Percentiles rank a stretch among this genome's conserved stretches.
phyloP scores from a whole-genome alignment of 768 basidiomycete genomes.

The Austroboletus festivus region DNA sequence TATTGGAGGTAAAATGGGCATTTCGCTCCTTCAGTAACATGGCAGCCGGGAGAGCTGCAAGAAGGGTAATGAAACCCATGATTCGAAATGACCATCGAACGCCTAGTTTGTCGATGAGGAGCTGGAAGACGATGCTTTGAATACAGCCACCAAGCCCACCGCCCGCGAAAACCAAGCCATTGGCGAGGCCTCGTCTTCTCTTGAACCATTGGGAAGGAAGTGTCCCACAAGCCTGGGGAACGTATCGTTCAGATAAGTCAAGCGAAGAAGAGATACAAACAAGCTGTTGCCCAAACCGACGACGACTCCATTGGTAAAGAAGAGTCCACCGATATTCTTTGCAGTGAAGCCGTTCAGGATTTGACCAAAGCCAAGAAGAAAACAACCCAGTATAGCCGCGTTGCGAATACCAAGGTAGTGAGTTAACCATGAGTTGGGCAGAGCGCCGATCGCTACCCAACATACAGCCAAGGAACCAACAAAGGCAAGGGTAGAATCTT shows the following conservation, averaged over 20 bases:
- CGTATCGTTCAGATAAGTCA: background rate
- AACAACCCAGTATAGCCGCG: conserved; percentile 26
- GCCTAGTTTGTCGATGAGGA: conserved; percentile 27
- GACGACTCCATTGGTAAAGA: conserved; percentile 31
- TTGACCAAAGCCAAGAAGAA: conserved; percentile 28
- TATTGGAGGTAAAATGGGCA: conserved; percentile 11
- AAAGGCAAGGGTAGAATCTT: conserved; percentile 28
- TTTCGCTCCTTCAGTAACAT: conserved; percentile 26
- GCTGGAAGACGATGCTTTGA: conserved; percentile 26
- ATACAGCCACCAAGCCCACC: conserved; percentile 33
- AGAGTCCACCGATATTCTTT: conserved; percentile 22
- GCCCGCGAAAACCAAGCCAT: conserved; percentile 33
- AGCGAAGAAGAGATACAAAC: conserved; percentile 16
- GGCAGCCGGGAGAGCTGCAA: conserved; percentile 26
- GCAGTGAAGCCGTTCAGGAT: conserved; percentile 26
- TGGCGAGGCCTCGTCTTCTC: conserved; percentile 32
- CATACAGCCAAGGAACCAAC: conserved; percentile 32
- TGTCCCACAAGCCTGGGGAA: conserved; percentile 27
- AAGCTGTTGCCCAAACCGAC: conserved; percentile 29
- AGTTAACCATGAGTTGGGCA: conserved; percentile 30
- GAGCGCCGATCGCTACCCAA: conserved; percentile 26
- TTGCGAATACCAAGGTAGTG: conserved; percentile 29
- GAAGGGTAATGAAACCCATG: conserved; percentile 28
- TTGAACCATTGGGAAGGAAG: conserved; percentile 37
- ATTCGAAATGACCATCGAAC: conserved; percentile 33